Percentiles rank a stretch among this genome's conserved stretches.
These are phyloP conservation scores for Murraya paniculata DNA, from an alignment of 345 rosid species.

Conservation along the genomic window DNA sequence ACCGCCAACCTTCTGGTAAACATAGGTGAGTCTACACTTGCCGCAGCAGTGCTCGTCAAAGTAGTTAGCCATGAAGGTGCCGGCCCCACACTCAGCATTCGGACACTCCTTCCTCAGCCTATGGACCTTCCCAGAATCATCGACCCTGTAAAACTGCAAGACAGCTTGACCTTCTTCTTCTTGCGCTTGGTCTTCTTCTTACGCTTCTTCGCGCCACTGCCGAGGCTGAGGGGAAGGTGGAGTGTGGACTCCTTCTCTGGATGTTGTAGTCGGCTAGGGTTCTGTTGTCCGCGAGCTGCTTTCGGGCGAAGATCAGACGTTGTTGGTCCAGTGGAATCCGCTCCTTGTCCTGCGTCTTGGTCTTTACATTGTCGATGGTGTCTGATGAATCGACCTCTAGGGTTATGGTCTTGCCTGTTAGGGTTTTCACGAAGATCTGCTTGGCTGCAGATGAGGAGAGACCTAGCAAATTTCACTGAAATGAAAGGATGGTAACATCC, in stretches of 20 bases:
- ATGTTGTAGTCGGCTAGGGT: conserved; percentile 74
- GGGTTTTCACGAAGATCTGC: conserved; percentile 82
- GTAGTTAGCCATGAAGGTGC: conserved; percentile 71
- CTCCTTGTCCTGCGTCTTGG: conserved; percentile 71
- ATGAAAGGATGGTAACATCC: background rate
- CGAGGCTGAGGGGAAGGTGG: conserved; percentile 60
- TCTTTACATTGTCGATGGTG: conserved; percentile 67
- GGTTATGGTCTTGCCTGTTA: conserved; percentile 69
- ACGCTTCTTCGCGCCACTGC: conserved; percentile 71
- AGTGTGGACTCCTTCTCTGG: conserved; percentile 67
- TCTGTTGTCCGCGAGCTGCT: conserved; percentile 63
- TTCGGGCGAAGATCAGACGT: conserved; percentile 62
- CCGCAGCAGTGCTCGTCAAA: conserved; percentile 69
- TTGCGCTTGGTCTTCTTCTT: conserved; percentile 77
- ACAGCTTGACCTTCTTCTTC: conserved; percentile 74
- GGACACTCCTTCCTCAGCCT: conserved; percentile 73
- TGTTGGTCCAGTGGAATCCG: conserved; percentile 68
- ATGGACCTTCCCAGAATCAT: conserved; percentile 59
- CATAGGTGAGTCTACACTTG: conserved; percentile 61
- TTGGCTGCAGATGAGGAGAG: conserved; percentile 15
- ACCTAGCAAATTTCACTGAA: background rate
- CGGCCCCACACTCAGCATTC: conserved; percentile 57
- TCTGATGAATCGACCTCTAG: conserved; percentile 63
- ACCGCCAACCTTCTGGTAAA: conserved; percentile 54
- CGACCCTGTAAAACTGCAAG: conserved; percentile 60